These are phyloP conservation scores for Adansonia grandidieri DNA, from an alignment of 441 rosid genomes.

Conservation along the genomic window DNA sequence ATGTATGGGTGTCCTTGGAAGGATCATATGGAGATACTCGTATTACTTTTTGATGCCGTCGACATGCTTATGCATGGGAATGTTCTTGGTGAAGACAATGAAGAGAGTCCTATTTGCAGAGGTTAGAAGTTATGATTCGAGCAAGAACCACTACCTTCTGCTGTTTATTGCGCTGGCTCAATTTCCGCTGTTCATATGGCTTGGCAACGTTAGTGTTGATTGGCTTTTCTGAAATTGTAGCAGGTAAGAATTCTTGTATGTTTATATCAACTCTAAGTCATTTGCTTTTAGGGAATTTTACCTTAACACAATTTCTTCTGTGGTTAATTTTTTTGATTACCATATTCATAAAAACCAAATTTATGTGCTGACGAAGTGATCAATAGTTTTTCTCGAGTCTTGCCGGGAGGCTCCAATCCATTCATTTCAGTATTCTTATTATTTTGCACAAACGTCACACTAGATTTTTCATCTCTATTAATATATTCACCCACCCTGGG, in stretches of 20 bases:
- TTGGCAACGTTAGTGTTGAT: conserved; percentile 44
- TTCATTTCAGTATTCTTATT: no score
- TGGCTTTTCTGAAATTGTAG: conserved; percentile 70
- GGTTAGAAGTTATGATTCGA: conserved; percentile 76
- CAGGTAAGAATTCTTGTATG: conserved; percentile 20
- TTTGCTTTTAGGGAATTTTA: conserved; percentile 20
- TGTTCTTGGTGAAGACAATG: conserved; percentile 55
- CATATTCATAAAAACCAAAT: neutral
- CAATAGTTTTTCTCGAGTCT: neutral
- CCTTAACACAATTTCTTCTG: neutral
- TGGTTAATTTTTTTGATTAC: neutral
- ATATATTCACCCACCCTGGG: no score
- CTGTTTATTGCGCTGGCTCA: conserved; percentile 84
- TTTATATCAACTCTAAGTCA: conserved; percentile 6
- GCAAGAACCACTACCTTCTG: conserved; percentile 83
- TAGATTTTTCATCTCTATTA: no score
- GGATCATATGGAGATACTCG: conserved; percentile 43
- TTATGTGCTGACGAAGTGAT: neutral
- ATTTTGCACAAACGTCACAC: no score
- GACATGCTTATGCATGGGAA: conserved; percentile 13
- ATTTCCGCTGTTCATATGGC: conserved; percentile 81
- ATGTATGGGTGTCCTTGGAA: conserved; percentile 69
- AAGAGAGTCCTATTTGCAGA: conserved; percentile 84
- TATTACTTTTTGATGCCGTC: conserved; percentile 11
- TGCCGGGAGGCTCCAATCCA: no score